Conservation (phyloP, 352 stramenopile species). For the Phytophthora constricta region DNA sequence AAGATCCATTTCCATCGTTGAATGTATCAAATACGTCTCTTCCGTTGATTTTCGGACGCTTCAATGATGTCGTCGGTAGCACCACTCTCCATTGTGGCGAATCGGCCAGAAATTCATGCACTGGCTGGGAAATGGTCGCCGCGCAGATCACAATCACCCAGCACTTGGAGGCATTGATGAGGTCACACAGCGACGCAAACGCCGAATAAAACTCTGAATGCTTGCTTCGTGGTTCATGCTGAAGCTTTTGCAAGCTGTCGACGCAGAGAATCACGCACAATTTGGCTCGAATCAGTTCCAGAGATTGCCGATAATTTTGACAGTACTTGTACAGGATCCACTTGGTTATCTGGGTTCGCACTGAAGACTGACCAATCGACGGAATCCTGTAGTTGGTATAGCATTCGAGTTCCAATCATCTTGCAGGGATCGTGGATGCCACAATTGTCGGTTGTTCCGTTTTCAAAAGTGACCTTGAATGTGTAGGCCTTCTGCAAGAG, state of each 20-base stretch:
- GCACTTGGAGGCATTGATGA: slow-evolving; percentile 14
- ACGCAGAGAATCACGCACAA: slow-evolving; percentile 32
- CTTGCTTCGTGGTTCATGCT: slow-evolving; percentile 14
- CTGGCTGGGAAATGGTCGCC: slow-evolving; percentile 15
- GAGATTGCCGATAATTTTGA: slow-evolving; percentile 16
- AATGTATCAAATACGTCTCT: slow-evolving; percentile 8
- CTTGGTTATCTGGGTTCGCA: background rate
- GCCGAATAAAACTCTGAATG: slow-evolving; percentile 5
- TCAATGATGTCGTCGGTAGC: slow-evolving; percentile 5
- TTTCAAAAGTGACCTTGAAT: slow-evolving; percentile 34
- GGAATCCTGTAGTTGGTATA: slow-evolving; percentile 19
- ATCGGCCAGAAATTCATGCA: slow-evolving; percentile 8
- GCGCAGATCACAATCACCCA: slow-evolving; percentile 18
- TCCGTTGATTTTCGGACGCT: slow-evolving; percentile 12
- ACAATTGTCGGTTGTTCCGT: slow-evolving; percentile 12
- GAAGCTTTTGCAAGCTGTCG: slow-evolving; percentile 9
- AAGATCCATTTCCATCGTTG: background rate
- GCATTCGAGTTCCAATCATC: slow-evolving; percentile 21
- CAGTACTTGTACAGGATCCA: slow-evolving; percentile 6
- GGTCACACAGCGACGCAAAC: slow-evolving; percentile 1
- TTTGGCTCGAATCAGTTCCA: slow-evolving; percentile 6
- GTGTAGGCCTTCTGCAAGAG: slow-evolving; percentile 22
- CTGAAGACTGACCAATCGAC: slow-evolving; percentile 1
- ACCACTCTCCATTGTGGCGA: slow-evolving; percentile 9
- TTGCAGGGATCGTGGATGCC: background rate